Evolutionary conservation across 495 filamentous ascomycete genomes (phyloP).

Genomic region (Xylaria longipes): DNA sequence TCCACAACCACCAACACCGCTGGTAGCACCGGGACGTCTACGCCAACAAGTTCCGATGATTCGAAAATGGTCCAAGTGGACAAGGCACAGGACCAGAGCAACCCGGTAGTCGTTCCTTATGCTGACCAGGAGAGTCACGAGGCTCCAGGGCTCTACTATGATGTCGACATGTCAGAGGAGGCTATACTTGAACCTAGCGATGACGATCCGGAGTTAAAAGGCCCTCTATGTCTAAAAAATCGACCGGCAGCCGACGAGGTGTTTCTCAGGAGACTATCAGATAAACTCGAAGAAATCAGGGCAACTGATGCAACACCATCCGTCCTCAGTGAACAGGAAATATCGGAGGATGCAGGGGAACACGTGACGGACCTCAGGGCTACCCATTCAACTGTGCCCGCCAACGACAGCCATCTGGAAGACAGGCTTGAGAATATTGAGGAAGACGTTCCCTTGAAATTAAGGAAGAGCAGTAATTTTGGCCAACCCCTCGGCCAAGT

Average conservation of each 20-base stretch:
- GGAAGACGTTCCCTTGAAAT: conserved; percentile 61
- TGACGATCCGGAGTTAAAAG: conserved; percentile 48
- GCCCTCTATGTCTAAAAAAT: conserved; percentile 53
- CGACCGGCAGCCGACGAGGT: conserved; percentile 54
- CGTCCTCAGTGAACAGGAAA: conserved; percentile 39
- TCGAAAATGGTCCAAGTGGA: neutral
- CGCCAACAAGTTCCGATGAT: conserved; percentile 35
- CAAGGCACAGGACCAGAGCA: conserved; percentile 19
- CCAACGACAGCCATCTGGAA: conserved; percentile 28
- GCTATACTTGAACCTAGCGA: conserved; percentile 30
- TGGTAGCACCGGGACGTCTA: conserved; percentile 46
- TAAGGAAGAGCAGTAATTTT: conserved; percentile 68
- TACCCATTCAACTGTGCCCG: conserved; percentile 6
- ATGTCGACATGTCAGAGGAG: neutral
- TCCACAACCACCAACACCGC: conserved; percentile 45
- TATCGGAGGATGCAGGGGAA: neutral
- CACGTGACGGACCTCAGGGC: neutral
- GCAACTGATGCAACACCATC: conserved; percentile 46
- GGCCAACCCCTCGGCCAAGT: conserved; percentile 46
- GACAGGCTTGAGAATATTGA: conserved; percentile 46
- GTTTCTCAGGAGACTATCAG: conserved; percentile 49
- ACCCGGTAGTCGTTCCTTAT: neutral
- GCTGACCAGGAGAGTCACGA: neutral
- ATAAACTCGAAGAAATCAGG: conserved; percentile 51
- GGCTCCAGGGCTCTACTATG: neutral